phyloP scores from a whole-genome alignment of 1,139 yeast genomes.

The Blastobotrys serpentis region DNA sequence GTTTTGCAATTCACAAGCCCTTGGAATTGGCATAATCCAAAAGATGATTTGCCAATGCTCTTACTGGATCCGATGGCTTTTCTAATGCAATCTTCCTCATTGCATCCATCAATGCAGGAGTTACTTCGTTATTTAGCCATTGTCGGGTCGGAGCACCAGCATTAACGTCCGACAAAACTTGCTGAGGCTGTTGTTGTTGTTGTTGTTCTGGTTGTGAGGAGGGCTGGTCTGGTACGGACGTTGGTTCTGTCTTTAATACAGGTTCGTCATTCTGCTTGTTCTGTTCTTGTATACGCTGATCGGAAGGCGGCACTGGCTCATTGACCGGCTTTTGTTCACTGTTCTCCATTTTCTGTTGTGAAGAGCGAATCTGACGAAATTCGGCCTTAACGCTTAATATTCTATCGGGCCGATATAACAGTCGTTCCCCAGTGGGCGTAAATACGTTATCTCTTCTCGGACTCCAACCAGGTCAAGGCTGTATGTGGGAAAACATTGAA shows the following conservation, averaged over 20 bases:
- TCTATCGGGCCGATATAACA: background rate
- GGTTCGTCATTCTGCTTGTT: background rate
- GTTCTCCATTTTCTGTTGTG: background rate
- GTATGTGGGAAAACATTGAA: conserved; percentile 45
- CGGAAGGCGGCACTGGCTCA: background rate
- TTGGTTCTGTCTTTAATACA: background rate
- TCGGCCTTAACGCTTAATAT: background rate
- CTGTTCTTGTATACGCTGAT: background rate
- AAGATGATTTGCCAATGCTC: conserved; percentile 68
- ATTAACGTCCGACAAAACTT: background rate
- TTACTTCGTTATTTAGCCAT: conserved; percentile 71
- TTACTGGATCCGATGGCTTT: conserved; percentile 68
- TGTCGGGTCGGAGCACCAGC: conserved; percentile 60
- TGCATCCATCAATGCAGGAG: conserved; percentile 67
- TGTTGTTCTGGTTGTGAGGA: background rate
- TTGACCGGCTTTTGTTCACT: background rate
- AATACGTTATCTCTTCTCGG: background rate
- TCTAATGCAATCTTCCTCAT: conserved; percentile 54
- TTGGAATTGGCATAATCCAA: conserved; percentile 37
- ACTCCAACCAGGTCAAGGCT: background rate
- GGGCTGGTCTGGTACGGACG: background rate
- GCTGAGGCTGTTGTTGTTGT: background rate
- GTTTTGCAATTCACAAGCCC: background rate
- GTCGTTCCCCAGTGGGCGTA: background rate
- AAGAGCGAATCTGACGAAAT: background rate